phyloP scores from a whole-genome alignment of 805 yeast species.

The Monosporozyma servazzii region DNA sequence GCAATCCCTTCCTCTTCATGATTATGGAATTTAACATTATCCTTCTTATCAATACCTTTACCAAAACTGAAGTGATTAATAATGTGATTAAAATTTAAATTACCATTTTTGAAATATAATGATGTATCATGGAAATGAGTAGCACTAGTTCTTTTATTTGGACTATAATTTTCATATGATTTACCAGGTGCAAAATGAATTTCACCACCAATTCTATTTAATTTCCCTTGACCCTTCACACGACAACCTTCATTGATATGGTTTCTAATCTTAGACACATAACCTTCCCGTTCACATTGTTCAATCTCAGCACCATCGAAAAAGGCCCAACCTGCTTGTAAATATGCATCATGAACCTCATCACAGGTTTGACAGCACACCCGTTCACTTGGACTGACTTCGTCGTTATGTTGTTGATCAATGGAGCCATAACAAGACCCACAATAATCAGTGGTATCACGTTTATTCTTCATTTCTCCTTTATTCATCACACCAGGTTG shows the following conservation, averaged over 20 bases:
- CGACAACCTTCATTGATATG: conserved; percentile 81
- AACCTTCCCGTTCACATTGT: conserved; percentile 88
- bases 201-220: conserved; percentile 83
- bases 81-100: conserved; percentile 66
- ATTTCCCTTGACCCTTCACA: conserved; percentile 64
- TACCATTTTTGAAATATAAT: conserved; percentile 48
- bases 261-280: conserved; percentile 51
- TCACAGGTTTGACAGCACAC: conserved; percentile 82
- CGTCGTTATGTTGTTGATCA: conserved; percentile 44
- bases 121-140: conserved; percentile 82
- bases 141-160: neutral
- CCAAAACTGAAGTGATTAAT: conserved; percentile 85
- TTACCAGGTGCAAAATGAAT: conserved; percentile 96
- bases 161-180: conserved; percentile 38
- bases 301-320: conserved; percentile 78
- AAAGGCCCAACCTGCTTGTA: conserved; percentile 75
- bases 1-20: conserved; percentile 10
- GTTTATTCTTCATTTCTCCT: neutral
- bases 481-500: conserved; percentile 1
- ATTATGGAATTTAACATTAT: conserved; percentile 1
- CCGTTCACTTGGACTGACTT: conserved; percentile 32
- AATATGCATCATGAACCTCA: conserved; percentile 72
- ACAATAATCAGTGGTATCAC: conserved; percentile 41
- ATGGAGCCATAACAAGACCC: conserved; percentile 88
- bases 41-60: conserved; percentile 8